phyloP scores from a whole-genome alignment of 768 basidiomycete species.

The Porphyrellus cyaneotinctus region DNA sequence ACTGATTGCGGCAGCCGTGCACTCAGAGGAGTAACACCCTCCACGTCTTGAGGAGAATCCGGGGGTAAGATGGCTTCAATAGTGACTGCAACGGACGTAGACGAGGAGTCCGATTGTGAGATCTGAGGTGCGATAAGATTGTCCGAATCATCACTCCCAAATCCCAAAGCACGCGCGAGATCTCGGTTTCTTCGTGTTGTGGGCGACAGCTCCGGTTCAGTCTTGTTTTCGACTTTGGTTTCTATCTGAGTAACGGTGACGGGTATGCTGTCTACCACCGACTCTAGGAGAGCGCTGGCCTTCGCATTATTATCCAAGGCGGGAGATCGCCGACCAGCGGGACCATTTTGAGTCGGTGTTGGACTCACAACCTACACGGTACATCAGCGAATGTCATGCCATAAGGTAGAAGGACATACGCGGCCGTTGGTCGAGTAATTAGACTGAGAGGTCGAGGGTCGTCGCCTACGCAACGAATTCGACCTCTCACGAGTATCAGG shows the following conservation, averaged over 20 bases:
- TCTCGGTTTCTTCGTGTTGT: slow-evolving; percentile 65
- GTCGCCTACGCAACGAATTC: slow-evolving; percentile 67
- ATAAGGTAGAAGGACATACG: slow-evolving; percentile 26
- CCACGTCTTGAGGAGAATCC: slow-evolving; percentile 17
- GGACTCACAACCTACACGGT: slow-evolving; percentile 54
- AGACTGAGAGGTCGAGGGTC: slow-evolving; percentile 82
- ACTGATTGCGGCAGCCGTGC: slow-evolving; percentile 1
- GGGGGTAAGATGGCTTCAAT: slow-evolving; percentile 31
- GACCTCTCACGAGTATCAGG: slow-evolving; percentile 59
- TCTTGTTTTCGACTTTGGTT: slow-evolving; percentile 23
- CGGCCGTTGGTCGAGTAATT: slow-evolving; percentile 60
- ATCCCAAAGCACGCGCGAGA: slow-evolving; percentile 67
- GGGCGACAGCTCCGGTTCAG: slow-evolving; percentile 40
- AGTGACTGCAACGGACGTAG: slow-evolving; percentile 34
- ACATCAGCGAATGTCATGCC: slow-evolving; percentile 6
- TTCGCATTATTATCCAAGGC: slow-evolving; percentile 50
- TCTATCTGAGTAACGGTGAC: slow-evolving; percentile 32
- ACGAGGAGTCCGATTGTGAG: slow-evolving; percentile 23
- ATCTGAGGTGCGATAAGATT: slow-evolving; percentile 20
- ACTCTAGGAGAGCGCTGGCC: slow-evolving; percentile 64
- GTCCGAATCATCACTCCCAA: slow-evolving; percentile 47
- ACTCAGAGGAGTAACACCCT: slow-evolving; percentile 5
- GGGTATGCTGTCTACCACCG: slow-evolving; percentile 55
- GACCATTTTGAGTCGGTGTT: slow-evolving; percentile 35
- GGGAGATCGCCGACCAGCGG: slow-evolving; percentile 29